These are phyloP conservation scores for Mortierella sp. DNA, from an alignment of 371 early-diverging fungal species.

Conservation along the genomic window DNA sequence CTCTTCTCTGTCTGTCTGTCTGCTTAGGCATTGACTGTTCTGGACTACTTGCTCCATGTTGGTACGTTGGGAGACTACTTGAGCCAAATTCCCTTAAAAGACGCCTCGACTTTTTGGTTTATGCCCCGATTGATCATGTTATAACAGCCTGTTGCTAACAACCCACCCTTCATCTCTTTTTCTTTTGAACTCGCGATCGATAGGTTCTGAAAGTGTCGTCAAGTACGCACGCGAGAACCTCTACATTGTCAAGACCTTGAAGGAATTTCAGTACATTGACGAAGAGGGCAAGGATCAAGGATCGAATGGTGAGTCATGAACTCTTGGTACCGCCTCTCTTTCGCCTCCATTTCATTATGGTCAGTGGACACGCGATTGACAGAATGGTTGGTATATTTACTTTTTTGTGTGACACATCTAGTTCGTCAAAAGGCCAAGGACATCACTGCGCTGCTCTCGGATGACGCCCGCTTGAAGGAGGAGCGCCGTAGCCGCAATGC, in stretches of 20 bases:
- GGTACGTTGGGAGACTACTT: constrained; percentile 38
- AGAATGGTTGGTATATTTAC: background rate
- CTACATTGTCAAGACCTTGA: constrained; percentile 93
- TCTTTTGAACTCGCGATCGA: constrained; percentile 36
- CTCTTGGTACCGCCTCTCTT: background rate
- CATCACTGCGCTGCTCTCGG: constrained; percentile 84
- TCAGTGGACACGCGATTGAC: background rate
- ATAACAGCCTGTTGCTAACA: constrained; percentile 10
- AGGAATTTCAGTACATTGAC: constrained; percentile 96
- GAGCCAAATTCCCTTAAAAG: background rate
- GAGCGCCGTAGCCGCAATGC: constrained; percentile 76
- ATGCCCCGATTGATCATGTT: background rate
- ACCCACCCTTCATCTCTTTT: constrained; percentile 81
- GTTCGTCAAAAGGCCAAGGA: constrained; percentile 96
- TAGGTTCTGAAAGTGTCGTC: constrained; percentile 92
- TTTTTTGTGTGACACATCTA: constrained; percentile 26
- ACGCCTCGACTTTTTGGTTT: too few species aligned
- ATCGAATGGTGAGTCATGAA: constrained; percentile 72
- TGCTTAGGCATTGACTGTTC: constrained; percentile 67
- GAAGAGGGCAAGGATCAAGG: constrained; percentile 94
- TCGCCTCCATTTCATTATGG: background rate
- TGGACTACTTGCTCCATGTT: constrained; percentile 54
- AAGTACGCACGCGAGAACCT: constrained; percentile 90
- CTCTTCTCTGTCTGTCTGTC: background rate
- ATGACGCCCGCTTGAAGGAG: constrained; percentile 84